Base-by-base conservation (phyloP, 768 basidiomycete species). In the Lactarius tabidus region DNA sequence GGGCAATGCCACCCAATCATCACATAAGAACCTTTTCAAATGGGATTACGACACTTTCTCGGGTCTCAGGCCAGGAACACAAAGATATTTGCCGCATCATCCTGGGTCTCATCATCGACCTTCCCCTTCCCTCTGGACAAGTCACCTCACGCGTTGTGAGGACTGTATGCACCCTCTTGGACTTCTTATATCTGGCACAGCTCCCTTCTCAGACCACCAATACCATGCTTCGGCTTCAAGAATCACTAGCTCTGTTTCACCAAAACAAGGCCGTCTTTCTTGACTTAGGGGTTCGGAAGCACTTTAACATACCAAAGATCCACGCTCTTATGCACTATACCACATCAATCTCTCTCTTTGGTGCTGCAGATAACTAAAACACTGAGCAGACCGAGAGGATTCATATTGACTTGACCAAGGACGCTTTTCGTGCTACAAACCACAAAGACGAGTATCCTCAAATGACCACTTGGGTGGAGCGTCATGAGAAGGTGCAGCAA, bases 31-130 rank as follows among this genome's bases (percentile, higher is more conserved):
- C 8, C 4, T 33, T 33, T 33, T 8, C 33, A 8, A 33, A 33
- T 3, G 33, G 33, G 3, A 33, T 33, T 8, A 33, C 33, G 8
- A 33, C 33, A 8, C 33, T 33, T 8, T 33, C 33, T 4, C 33
- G 8, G 62, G 80, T 78, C 78, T 81, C 80, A 0, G 81, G 81
- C 2, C 74, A 68, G 0, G 79, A 83, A 67, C 74, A 78, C 61
- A 79, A 80, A 58, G 70, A 73, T n/a, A 73, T 74, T 64, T 62
- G 61, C 61, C 33, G 38, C 3, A 3, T 55, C 17, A 23, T 62
- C n/a, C 54, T 62, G 3, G 54, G 61, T 20, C 28, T 55, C 33
- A 41, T 63, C n/a, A 6, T 57, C 1, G 62, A 33, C 38, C 60
- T 61, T 15, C 39, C 48, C 1, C 26, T 61, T 20, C 60, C 60